Evolutionary conservation across 768 basidiomycete species (phyloP), one percentile per base, ranked within the genome.

Genomic region (Leccinum rimulosum): DNA sequence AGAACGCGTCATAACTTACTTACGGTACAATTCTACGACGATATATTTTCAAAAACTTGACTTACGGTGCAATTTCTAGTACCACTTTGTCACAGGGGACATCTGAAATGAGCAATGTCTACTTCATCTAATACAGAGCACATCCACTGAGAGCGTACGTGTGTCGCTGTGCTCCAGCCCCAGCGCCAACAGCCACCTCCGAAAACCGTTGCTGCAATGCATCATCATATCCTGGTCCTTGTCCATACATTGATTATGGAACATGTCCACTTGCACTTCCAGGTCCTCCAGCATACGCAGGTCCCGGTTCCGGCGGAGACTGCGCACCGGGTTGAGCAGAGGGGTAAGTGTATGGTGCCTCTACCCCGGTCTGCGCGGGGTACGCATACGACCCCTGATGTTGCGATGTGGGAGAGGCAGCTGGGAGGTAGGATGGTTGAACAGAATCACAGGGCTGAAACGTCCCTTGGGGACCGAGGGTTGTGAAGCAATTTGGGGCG

Each of bases 121-220:
- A 17, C 35, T 40, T 53, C 36, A 50, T 51, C 54, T 59, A 69
- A 55, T 57, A 53, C 36, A 64, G 59, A 8, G 63, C 62, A 47
- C 60, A 54, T 28, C 64, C 66, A 8, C 60, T 55, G 49, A 69
- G 58, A 57, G 60, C 57, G 31, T 70, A 68, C 38, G 66, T 40
- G 5, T 62, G 62, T 43, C 68, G 66, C 43, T 63, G 70, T 27
- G 54, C 59, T 33, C 54, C 70, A 25, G 63, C 7, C 25, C 63
- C 66, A 49, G 67, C 43, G 11, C 60, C 65, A 40, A 73, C 62
- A 31, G 28, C 61, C 69, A 73, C 73, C 45, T 66, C 71, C 56
- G 68, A 69, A 49, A 74, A 71, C 6, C 71, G 71, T 25, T 71
- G 61, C 50, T 73, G 69, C 35, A 74, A 49, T 10, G 51, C 62